Percentiles rank a stretch among this genome's conserved stretches.
These are phyloP conservation scores for Apophysomyces ossiformis DNA, from an alignment of 371 early-diverging fungal genomes.

Conservation along the genomic window DNA sequence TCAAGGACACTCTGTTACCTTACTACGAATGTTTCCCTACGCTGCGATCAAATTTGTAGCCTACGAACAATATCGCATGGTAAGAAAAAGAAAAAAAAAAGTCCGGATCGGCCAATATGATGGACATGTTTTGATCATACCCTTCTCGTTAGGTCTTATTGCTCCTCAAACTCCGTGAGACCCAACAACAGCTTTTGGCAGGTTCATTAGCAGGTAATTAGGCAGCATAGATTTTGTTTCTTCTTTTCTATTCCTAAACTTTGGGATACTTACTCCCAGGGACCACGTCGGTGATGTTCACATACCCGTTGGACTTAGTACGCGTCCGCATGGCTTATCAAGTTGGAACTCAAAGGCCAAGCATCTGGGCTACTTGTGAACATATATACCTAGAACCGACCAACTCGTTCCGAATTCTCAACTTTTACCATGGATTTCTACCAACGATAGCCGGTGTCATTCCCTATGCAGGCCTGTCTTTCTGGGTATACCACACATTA, in stretches of 20 bases:
- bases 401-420: slow-evolving; percentile 42
- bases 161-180: neutral
- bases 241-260: slow-evolving; percentile 9
- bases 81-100: slow-evolving; percentile 18
- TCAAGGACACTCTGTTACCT: slow-evolving; percentile 90
- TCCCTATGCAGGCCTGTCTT: slow-evolving; percentile 92
- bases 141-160: neutral
- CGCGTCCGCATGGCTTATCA: slow-evolving; percentile 92
- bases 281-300: slow-evolving; percentile 78
- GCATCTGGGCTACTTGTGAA: slow-evolving; percentile 31
- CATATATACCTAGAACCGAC: slow-evolving; percentile 51
- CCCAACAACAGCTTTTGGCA: slow-evolving; percentile 58
- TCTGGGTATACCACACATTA: slow-evolving; percentile 70
- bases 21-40: slow-evolving; percentile 91
- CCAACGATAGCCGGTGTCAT: slow-evolving; percentile 87
- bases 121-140: neutral
- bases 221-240: neutral
- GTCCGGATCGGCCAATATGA: neutral
- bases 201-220: slow-evolving; percentile 75
- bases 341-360: slow-evolving; percentile 27
- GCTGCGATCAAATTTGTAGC: slow-evolving; percentile 93
- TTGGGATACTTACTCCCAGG: slow-evolving; percentile 47
- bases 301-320: slow-evolving; percentile 91
- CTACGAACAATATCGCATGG: slow-evolving; percentile 77
- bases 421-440: slow-evolving; percentile 90